Evolutionary conservation across 2,329 filamentous ascomycete genomes (phyloP).

Genomic region (Ceratocystiopsis minuta): DNA sequence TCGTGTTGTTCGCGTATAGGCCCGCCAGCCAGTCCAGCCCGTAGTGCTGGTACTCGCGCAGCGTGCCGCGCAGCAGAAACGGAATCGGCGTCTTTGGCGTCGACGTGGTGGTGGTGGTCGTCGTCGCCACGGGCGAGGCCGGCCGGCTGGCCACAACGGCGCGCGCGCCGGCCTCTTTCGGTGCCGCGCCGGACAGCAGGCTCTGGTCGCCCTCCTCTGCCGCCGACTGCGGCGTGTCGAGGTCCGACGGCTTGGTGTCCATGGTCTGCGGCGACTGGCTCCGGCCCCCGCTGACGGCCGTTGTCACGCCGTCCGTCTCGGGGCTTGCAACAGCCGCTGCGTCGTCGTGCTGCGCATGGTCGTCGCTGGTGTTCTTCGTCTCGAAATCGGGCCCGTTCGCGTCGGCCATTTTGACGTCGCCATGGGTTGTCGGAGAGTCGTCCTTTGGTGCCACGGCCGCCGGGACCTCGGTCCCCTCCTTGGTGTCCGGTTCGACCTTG

Average conservation of each 20-base stretch:
- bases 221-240: constrained; percentile 19
- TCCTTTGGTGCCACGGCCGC: no score
- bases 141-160: constrained; percentile 11
- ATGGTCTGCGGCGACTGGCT: constrained; percentile 30
- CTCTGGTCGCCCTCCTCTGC: constrained; percentile 17
- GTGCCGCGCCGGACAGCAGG: constrained; percentile 17
- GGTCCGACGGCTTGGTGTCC: constrained; percentile 33
- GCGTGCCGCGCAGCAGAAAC: constrained; percentile 65
- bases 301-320: constrained; percentile 25
- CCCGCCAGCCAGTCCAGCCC: constrained; percentile 95
- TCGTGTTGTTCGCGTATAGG: constrained; percentile 79
- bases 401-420: no score
- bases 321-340: constrained; percentile 17
- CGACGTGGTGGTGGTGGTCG: constrained; percentile 14
- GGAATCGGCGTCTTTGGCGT: constrained; percentile 51
- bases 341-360: constrained; percentile 3
- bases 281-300: constrained; percentile 23
- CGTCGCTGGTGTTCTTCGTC: no score
- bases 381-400: no score
- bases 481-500: constrained; percentile 20
- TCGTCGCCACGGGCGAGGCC: constrained; percentile 15
- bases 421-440: no score
- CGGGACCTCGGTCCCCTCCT: constrained; percentile 11
- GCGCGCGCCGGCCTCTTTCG: constrained; percentile 8
- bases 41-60: constrained; percentile 91